These are phyloP conservation scores for Hyphodiscus hymeniophilus DNA, from an alignment of 495 filamentous ascomycete species.

Conservation along the genomic window DNA sequence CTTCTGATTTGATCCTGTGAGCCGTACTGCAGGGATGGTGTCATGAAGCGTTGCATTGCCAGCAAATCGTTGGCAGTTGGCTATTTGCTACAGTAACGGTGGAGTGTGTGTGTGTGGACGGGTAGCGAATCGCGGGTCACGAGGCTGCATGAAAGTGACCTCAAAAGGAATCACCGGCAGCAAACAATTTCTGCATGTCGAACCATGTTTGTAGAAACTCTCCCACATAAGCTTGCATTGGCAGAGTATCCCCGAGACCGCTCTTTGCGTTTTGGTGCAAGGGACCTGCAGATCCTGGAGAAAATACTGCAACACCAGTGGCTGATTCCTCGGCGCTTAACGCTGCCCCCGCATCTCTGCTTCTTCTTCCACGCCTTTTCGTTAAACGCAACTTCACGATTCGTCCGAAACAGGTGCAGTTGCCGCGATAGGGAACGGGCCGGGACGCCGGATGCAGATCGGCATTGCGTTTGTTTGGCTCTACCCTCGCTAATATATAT, in stretches of 20 bases:
- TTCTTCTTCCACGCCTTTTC: background rate
- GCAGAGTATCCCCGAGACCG: background rate
- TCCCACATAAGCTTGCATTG: too few relatives aligned
- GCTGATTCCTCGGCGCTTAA: background rate
- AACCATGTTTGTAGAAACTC: too few relatives aligned
- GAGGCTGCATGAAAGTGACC: too few relatives aligned
- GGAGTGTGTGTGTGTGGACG: too few relatives aligned
- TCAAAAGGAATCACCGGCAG: too few relatives aligned
- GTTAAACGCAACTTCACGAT: background rate
- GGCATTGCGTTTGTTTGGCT: background rate
- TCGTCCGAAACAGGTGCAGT: background rate
- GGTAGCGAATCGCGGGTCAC: too few relatives aligned
- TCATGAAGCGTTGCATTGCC: background rate
- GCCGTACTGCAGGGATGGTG: background rate
- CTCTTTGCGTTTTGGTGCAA: background rate
- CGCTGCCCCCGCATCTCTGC: background rate
- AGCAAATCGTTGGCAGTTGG: background rate
- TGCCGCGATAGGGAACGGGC: background rate
- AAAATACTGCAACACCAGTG: background rate
- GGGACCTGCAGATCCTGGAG: background rate
- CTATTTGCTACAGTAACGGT: too few relatives aligned
- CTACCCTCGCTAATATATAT: background rate
- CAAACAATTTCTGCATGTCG: too few relatives aligned
- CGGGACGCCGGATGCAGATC: background rate
- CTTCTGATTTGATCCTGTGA: background rate